These are phyloP conservation scores for Allantophomopsis lycopodina DNA, from an alignment of 2,329 filamentous ascomycete species.

Conservation along the genomic window DNA sequence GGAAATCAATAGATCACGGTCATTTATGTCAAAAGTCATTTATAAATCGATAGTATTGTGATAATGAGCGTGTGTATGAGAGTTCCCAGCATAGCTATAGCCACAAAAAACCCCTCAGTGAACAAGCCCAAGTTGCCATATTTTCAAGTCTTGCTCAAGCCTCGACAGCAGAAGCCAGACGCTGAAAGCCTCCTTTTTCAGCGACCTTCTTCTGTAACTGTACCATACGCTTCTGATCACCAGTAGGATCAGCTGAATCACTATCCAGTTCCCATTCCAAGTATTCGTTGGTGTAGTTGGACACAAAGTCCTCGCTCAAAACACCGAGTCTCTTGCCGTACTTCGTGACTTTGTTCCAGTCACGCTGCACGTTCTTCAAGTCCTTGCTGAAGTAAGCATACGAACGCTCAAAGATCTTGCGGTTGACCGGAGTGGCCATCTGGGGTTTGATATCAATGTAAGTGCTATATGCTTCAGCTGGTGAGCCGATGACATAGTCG, in stretches of 20 bases:
- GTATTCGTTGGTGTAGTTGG: constrained; percentile 66
- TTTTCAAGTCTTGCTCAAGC: constrained; percentile 1
- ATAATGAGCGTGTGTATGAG: too few species aligned
- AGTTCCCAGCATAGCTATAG: too few species aligned
- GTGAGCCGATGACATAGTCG: constrained; percentile 53
- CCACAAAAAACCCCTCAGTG: too few species aligned
- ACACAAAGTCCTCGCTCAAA: constrained; percentile 43
- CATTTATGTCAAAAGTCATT: too few species aligned
- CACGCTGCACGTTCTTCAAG: constrained; percentile 59
- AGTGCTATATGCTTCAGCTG: constrained; percentile 49
- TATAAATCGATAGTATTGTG: too few species aligned
- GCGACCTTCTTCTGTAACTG: constrained; percentile 55
- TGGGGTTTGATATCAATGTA: constrained; percentile 61
- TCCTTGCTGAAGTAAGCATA: constrained; percentile 66
- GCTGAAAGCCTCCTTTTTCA: constrained; percentile 47
- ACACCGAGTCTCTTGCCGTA: constrained; percentile 65
- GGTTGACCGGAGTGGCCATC: constrained; percentile 55
- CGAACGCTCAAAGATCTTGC: constrained; percentile 68
- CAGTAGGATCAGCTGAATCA: constrained; percentile 52
- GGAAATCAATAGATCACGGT: too few species aligned
- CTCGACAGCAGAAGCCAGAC: constrained; percentile 20
- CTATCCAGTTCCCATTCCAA: constrained; percentile 50
- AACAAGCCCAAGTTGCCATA: too few species aligned
- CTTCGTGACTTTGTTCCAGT: constrained; percentile 66
- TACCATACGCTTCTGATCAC: constrained; percentile 64